Base-by-base conservation (phyloP, 352 stramenopile species). In the Plasmopara viticola region DNA sequence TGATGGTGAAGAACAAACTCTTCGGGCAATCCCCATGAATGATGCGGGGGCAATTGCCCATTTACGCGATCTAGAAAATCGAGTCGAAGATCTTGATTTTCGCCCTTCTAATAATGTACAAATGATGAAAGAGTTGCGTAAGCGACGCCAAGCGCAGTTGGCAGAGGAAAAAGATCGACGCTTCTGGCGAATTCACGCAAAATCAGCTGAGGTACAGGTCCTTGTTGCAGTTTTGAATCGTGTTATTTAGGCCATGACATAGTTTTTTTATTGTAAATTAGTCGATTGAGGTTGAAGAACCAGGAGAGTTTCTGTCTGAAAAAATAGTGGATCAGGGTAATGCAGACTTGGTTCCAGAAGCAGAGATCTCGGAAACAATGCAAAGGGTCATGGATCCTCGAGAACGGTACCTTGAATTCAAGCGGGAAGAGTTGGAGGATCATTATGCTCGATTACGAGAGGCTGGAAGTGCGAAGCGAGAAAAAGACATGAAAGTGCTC, bases 41-140 rank as follows among this genome's bases (percentile, higher is more conserved):
- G 77, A 86, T 45, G 31, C 60, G 13, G 75, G 69, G 6, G 34
- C 73, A 0, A 38, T 80, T 4, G 65, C 51, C 0, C 79, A 87
- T 51, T 56, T 85, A 9, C 44, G 58, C 7, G 54, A 38, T 18
- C 58, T 90, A 0, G 69, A 87, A 43, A 47, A 72, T 48, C 58
- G 66, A 5, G 75, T 88, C 1, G 56, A 78, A 6, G 57, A 70
- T 38, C 62, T 84, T 44, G 60, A 77, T n/a, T 88, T 90, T 45
- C 66, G 79, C 0, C 79, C 77, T 9, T 85, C 79, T 2, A 88
- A 81, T 55, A 90, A 90, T 43, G 42, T 88, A 15, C 76, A 88
- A 53, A 90, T 90, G 79, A 88, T 90, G 79, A 88, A 87, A 56
- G 79, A 90, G 31, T 62, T 90, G 0, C 76, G 76, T 18, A 74